Evolutionary conservation across 257 asterid species (phyloP), one percentile per base, ranked within the genome.

Genomic region (Salvia miltiorrhiza): DNA sequence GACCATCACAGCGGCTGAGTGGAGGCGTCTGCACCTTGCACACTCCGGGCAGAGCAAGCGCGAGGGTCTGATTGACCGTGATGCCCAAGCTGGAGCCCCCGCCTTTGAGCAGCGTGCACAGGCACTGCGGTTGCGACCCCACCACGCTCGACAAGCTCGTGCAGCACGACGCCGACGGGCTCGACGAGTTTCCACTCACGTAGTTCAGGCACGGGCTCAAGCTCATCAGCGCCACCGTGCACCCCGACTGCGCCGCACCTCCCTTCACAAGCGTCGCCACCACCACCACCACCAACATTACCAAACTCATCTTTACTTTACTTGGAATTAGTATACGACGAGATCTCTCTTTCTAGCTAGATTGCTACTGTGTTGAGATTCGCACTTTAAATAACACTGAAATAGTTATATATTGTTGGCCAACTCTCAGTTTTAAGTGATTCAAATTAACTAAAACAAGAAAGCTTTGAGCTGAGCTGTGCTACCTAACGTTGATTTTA

Each of bases 11-110:
- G 23, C 59, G 79, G 78, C 83, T 81, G 5, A 73, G 20, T 0
- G 85, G 85, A 10, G 86, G 89, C 24, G 86, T 84, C 45, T 81
- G 82, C 69, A 84, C 84, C 39, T 77, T 77, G 84, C 93, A 87
- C 28, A 78, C 80, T 0, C 65, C 73, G 0, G 90, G 87, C 56
- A 87, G 52, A 13, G 82, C 84, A 3, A 82, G 71, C 4, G 93
- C 93, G 0, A 50, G 85, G 17, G 90, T 87, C 72, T 79, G 90
- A 65, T 87, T 87, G 3, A 84, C 76, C 5, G 72, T 52, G 9
- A 80, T 7, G 59, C 90, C 90, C 8, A 80, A 54, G 14, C 63
- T 66, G 50, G 83, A 71, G 5, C 79, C 75, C 5, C 84, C 84
- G 33, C 89, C 83, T 7, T 82, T 82, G 19, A 84, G 65, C 43